These are phyloP conservation scores for Penicillium sumatraense DNA, from an alignment of 2,329 filamentous ascomycete genomes.

Conservation along the genomic window DNA sequence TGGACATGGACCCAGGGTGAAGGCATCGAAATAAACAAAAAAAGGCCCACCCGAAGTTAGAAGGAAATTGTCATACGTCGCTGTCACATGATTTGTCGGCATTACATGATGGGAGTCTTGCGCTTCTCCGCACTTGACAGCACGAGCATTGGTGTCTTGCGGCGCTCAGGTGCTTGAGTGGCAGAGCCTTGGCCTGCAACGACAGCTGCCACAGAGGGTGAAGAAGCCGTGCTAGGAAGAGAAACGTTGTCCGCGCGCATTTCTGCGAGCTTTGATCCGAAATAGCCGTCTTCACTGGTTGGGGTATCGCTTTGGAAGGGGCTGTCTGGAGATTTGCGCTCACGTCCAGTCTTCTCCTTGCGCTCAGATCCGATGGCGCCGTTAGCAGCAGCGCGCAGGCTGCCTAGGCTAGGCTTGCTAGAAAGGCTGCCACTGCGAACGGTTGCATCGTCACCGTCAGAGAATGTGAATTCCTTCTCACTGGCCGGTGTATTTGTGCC, in stretches of 20 bases:
- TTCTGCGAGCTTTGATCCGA: slow-evolving; percentile 60
- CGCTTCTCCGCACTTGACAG: slow-evolving; percentile 90
- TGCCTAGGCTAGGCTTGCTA: slow-evolving; percentile 73
- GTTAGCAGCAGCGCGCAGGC: slow-evolving; percentile 76
- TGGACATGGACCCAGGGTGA: neutral
- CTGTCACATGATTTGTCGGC: slow-evolving; percentile 40
- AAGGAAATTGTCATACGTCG: slow-evolving; percentile 37
- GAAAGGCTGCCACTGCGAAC: slow-evolving; percentile 81
- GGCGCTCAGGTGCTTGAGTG: slow-evolving; percentile 63
- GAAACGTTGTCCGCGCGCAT: slow-evolving; percentile 46
- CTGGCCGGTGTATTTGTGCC: slow-evolving; percentile 90
- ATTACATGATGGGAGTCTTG: slow-evolving; percentile 70
- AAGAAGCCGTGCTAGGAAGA: slow-evolving; percentile 32
- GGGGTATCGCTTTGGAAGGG: slow-evolving; percentile 66
- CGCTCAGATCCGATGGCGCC: slow-evolving; percentile 88
- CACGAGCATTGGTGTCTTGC: slow-evolving; percentile 84
- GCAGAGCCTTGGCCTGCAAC: slow-evolving; percentile 60
- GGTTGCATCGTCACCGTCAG: slow-evolving; percentile 74
- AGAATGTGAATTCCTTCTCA: slow-evolving; percentile 73
- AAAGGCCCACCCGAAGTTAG: slow-evolving; percentile 8
- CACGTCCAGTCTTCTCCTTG: slow-evolving; percentile 68
- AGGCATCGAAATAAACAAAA: slow-evolving; percentile 9
- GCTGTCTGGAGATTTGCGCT: slow-evolving; percentile 59
- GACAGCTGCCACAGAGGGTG: slow-evolving; percentile 45
- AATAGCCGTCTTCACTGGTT: slow-evolving; percentile 64